phyloP scores from a whole-genome alignment of 345 rosid species.

The Dovyalis caffra region DNA sequence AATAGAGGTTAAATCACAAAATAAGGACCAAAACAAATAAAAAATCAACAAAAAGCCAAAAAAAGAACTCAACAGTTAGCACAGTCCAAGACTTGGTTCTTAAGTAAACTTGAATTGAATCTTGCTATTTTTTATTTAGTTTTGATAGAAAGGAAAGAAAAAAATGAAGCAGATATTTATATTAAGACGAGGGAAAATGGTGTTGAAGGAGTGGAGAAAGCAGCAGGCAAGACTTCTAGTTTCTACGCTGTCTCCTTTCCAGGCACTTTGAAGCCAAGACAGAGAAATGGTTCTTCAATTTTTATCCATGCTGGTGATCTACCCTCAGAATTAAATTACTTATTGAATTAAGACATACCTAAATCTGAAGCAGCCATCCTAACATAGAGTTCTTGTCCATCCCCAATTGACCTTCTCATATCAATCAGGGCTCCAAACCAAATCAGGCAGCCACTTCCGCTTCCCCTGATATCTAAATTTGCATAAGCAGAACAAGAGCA shows the following conservation, averaged over 20 bases:
- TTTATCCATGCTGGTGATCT: background rate
- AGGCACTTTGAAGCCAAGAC: too few species aligned
- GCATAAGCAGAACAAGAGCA: constrained; percentile 6
- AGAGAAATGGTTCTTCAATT: too few species aligned
- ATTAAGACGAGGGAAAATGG: too few species aligned
- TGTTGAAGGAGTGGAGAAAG: background rate
- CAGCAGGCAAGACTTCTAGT: background rate
- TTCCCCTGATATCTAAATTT: background rate
- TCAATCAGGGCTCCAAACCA: constrained; percentile 7
- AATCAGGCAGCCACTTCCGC: constrained; percentile 5
- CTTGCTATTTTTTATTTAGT: background rate
- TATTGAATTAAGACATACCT: background rate
- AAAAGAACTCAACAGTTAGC: too few species aligned
- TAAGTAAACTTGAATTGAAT: background rate
- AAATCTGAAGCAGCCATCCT: background rate
- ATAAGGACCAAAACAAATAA: too few species aligned
- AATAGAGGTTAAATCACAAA: too few species aligned
- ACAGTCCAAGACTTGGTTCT: background rate
- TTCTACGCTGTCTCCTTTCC: too few species aligned
- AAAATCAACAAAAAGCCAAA: too few species aligned
- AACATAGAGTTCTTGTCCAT: background rate
- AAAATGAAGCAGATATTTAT: background rate
- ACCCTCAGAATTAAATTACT: background rate
- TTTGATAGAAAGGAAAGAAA: background rate
- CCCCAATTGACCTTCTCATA: background rate